These are phyloP conservation scores for Hyaloperonospora arabidopsidis DNA, from an alignment of 352 stramenopile genomes.

Conservation along the genomic window DNA sequence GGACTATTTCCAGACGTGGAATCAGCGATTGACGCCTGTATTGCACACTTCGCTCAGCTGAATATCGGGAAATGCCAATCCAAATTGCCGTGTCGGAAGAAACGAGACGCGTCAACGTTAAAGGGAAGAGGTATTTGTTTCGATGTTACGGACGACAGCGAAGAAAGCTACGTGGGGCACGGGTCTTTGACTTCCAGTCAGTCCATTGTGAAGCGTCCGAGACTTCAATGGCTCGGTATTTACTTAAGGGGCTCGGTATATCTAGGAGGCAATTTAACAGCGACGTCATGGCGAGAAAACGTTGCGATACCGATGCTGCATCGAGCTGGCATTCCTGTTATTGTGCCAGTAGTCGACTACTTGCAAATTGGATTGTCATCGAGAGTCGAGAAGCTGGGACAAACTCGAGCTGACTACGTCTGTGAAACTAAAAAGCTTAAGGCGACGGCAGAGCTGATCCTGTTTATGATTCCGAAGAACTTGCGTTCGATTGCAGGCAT, in stretches of 20 bases:
- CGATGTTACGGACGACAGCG: too few species aligned
- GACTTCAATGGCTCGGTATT: too few species aligned
- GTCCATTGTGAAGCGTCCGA: too few species aligned
- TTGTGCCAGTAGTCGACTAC: conserved; percentile 70
- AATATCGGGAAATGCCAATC: conserved; percentile 35
- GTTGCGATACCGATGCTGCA: conserved; percentile 65
- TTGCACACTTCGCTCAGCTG: conserved; percentile 46
- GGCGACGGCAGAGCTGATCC: conserved; percentile 63
- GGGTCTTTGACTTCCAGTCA: too few species aligned
- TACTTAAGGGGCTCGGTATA: conserved; percentile 66
- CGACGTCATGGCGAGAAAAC: conserved; percentile 67
- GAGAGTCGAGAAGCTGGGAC: conserved; percentile 24
- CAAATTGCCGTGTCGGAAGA: conserved; percentile 48
- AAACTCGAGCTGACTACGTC: conserved; percentile 32
- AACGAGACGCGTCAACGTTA: conserved; percentile 71
- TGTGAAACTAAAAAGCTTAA: conserved; percentile 56
- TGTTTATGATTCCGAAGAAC: conserved; percentile 75
- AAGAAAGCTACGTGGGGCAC: too few species aligned
- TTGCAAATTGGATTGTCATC: conserved; percentile 49
- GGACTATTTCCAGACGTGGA: conserved; percentile 47
- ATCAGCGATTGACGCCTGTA: conserved; percentile 36
- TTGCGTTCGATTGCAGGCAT: conserved; percentile 74
- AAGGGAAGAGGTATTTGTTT: too few species aligned
- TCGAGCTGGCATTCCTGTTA: conserved; percentile 66
- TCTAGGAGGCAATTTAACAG: conserved; percentile 63